A percentile compares a stretch with the other conserved stretches of the same genome.
These are phyloP conservation scores for Epichloe sylvatica DNA, from an alignment of 2,329 filamentous ascomycete genomes.

Conservation along the genomic window DNA sequence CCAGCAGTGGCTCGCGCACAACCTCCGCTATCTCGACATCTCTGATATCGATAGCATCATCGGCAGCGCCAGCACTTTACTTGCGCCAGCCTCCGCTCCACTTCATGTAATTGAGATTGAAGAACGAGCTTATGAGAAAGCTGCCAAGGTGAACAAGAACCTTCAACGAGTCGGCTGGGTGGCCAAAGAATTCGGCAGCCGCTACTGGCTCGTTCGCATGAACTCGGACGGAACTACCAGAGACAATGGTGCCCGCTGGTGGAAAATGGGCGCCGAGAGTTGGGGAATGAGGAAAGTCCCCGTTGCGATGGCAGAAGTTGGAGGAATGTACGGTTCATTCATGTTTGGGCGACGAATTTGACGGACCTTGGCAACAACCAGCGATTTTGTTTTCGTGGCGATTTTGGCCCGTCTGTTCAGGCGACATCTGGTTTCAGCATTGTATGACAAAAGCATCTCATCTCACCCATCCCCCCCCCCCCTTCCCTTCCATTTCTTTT, in stretches of 20 bases:
- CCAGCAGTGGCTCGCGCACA: constrained; percentile 33
- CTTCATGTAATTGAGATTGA: constrained; percentile 65
- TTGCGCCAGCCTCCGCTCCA: constrained; percentile 47
- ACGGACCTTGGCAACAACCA: constrained; percentile 7
- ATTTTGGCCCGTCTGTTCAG: neutral
- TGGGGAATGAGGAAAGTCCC: constrained; percentile 88
- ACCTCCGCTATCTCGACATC: constrained; percentile 62
- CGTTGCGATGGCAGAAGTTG: constrained; percentile 81
- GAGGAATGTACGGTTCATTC: constrained; percentile 75
- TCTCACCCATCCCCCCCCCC: neutral
- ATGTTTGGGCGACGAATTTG: constrained; percentile 49
- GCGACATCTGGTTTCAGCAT: neutral
- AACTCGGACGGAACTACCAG: constrained; percentile 21
- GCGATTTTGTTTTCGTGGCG: neutral
- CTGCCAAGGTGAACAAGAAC: constrained; percentile 49
- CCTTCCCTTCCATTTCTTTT: neutral
- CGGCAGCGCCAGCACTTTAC: constrained; percentile 44
- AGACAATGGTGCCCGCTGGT: constrained; percentile 42
- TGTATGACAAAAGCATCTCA: constrained; percentile 10
- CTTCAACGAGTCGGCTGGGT: constrained; percentile 53
- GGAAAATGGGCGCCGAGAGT: constrained; percentile 75
- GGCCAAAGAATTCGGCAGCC: constrained; percentile 51
- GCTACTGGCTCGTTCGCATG: constrained; percentile 53
- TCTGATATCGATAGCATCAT: constrained; percentile 47
- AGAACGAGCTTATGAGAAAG: constrained; percentile 50